Evolutionary conservation across 108 stramenopile genomes (phyloP).

Genomic region (Skeletonema costatum): DNA sequence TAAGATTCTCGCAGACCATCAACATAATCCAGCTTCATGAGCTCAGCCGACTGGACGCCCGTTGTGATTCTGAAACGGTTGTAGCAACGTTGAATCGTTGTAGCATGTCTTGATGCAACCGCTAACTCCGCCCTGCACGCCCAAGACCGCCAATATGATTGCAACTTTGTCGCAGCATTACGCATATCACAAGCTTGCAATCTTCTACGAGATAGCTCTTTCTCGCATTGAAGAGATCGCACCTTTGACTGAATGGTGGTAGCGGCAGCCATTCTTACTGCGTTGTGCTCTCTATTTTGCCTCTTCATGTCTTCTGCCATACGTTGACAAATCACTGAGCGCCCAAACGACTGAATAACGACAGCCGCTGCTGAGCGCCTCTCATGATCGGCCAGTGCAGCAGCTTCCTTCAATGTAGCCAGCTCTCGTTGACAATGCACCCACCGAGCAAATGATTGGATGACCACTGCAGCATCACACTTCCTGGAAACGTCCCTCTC

Average conservation of each 20-base stretch:
- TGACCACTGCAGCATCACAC: too few species aligned
- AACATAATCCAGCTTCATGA: background rate
- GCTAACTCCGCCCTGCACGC: background rate
- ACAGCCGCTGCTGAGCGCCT: background rate
- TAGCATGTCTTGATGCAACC: background rate
- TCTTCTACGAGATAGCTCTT: background rate
- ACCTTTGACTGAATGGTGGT: background rate
- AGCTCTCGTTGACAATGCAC: background rate
- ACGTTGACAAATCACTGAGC: too few species aligned
- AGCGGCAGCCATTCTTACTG: background rate
- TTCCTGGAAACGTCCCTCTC: too few species aligned
- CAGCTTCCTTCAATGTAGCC: background rate
- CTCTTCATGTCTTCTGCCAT: background rate
- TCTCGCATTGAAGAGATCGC: background rate
- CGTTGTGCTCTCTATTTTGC: background rate
- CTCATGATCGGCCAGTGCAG: background rate
- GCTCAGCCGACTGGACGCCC: too few species aligned
- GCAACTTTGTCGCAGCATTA: conserved; percentile 2
- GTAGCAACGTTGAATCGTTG: background rate
- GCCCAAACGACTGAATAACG: too few species aligned
- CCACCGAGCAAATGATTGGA: background rate
- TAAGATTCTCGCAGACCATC: background rate
- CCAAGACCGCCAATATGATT: conserved; percentile 11
- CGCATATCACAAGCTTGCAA: background rate
- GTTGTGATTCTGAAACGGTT: background rate